Evolutionary conservation across 768 basidiomycete genomes (phyloP).

Genomic region (Lyophyllum semitale): DNA sequence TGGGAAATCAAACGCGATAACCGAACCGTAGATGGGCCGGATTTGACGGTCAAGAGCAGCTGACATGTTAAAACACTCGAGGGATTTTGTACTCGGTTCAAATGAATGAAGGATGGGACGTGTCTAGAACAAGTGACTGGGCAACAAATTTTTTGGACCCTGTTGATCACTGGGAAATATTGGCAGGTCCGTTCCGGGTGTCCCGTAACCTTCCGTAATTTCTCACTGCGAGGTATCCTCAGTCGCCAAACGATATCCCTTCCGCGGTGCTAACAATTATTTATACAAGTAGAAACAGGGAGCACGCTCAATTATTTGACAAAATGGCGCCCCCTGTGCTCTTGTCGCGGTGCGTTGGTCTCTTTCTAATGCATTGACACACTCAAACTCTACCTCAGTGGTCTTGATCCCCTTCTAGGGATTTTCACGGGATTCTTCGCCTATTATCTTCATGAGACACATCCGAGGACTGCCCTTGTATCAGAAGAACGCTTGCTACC

Average conservation of each 20-base stretch:
- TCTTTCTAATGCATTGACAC: background rate
- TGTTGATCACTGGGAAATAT: background rate
- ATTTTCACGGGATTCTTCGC: slow-evolving; percentile 79
- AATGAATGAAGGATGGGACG: background rate
- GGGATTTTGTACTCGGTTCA: background rate
- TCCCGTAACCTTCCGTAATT: slow-evolving; percentile 12
- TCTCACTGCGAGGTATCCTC: slow-evolving; percentile 1
- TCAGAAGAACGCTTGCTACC: slow-evolving; percentile 54
- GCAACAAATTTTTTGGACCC: slow-evolving; percentile 8
- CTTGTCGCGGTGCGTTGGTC: slow-evolving; percentile 48
- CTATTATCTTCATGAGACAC: slow-evolving; percentile 77
- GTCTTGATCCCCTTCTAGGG: slow-evolving; percentile 72
- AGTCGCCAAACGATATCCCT: background rate
- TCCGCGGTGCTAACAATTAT: background rate
- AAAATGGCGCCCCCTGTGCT: slow-evolving; percentile 48
- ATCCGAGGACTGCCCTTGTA: slow-evolving; percentile 70
- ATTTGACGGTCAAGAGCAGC: slow-evolving; percentile 79
- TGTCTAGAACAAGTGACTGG: background rate
- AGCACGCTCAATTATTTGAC: background rate
- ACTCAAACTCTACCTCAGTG: slow-evolving; percentile 35
- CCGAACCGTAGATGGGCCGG: slow-evolving; percentile 80
- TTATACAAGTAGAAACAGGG: background rate
- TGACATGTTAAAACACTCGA: slow-evolving; percentile 39
- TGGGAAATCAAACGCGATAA: slow-evolving; percentile 6
- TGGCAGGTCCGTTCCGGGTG: slow-evolving; percentile 6